A percentile compares a stretch with the other conserved stretches of the same genome.
phyloP scores from a whole-genome alignment of 371 early-diverging fungal species.

The Catenaria anguillulae region DNA sequence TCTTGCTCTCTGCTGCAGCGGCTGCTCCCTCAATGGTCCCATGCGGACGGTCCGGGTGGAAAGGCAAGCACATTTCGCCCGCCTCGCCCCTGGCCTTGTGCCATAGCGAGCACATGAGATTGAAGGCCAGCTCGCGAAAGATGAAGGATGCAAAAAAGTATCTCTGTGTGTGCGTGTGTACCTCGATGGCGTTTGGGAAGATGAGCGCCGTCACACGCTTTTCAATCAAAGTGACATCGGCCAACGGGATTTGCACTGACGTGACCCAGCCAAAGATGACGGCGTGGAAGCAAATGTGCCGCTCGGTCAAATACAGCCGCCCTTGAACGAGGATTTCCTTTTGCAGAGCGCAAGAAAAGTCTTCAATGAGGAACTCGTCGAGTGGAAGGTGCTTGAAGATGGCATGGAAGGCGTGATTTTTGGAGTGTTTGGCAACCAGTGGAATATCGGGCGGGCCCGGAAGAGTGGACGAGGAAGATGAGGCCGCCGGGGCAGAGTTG shows the following conservation, averaged over 20 bases:
- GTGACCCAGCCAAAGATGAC: slow-evolving; percentile 95
- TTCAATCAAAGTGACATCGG: slow-evolving; percentile 67
- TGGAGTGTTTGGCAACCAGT: not conserved
- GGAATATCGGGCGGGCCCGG: not conserved
- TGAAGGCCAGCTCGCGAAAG: slow-evolving; percentile 15
- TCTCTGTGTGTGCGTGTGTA: slow-evolving; percentile 53
- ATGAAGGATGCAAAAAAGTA: slow-evolving; percentile 25
- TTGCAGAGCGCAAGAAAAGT: slow-evolving; percentile 81
- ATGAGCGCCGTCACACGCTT: slow-evolving; percentile 60
- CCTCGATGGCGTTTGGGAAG: slow-evolving; percentile 72
- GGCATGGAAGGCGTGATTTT: slow-evolving; percentile 1
- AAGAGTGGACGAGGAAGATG: not conserved
- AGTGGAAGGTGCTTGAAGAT: slow-evolving; percentile 4
- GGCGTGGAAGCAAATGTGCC: slow-evolving; percentile 79
- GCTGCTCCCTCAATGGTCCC: too few relatives aligned
- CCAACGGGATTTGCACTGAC: slow-evolving; percentile 63
- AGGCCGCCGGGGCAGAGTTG: not conserved
- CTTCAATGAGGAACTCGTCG: slow-evolving; percentile 16
- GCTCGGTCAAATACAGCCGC: slow-evolving; percentile 68
- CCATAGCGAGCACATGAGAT: slow-evolving; percentile 7
- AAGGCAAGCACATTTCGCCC: too few relatives aligned
- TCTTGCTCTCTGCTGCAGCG: too few relatives aligned
- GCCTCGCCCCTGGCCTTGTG: slow-evolving; percentile 8
- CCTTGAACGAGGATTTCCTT: slow-evolving; percentile 87
- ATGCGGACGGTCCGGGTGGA: too few relatives aligned